Evolutionary conservation across 495 filamentous ascomycete species (phyloP).

Genomic region (Neurospora sp.): DNA sequence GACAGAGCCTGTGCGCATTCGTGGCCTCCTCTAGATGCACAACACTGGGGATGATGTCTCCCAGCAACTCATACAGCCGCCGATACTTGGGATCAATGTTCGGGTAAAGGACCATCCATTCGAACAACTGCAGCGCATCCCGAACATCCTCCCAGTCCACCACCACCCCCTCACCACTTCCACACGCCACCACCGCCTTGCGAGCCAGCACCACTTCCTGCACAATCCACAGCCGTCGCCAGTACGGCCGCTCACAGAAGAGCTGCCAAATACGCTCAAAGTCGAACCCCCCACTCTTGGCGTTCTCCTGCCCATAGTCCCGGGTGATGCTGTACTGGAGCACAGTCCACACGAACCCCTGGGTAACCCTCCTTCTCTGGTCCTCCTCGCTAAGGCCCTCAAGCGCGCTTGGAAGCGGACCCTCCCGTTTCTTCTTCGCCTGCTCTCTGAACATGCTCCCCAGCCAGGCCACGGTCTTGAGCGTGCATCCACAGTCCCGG

Average conservation of each 20-base stretch:
- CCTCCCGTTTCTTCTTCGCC: not conserved
- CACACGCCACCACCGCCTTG: not conserved
- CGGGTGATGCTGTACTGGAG: not conserved
- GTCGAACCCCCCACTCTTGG: not conserved
- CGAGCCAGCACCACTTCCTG: constrained; percentile 13
- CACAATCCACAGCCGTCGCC: constrained; percentile 12
- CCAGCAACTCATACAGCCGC: constrained; percentile 3
- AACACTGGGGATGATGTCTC: not conserved
- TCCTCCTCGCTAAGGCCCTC: not conserved
- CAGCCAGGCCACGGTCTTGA: not conserved
- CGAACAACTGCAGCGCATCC: not conserved
- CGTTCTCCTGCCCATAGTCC: not conserved
- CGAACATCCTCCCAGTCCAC: constrained; percentile 6
- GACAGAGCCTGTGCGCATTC: not conserved
- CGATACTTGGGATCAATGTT: not conserved
- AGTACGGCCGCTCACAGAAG: constrained; percentile 1
- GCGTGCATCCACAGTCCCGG: not conserved
- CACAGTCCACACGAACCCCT: not conserved
- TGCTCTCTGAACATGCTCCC: not conserved
- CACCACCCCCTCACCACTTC: not conserved
- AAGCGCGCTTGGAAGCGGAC: not conserved
- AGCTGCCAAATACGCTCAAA: not conserved
- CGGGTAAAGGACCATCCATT: constrained; percentile 1
- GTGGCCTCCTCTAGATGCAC: constrained; percentile 1
- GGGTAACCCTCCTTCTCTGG: not conserved